A percentile compares a stretch with the other conserved stretches of the same genome.
Evolutionary conservation across 176 grass and related monocot genomes (phyloP).

Genomic region (Carex littledalei): DNA sequence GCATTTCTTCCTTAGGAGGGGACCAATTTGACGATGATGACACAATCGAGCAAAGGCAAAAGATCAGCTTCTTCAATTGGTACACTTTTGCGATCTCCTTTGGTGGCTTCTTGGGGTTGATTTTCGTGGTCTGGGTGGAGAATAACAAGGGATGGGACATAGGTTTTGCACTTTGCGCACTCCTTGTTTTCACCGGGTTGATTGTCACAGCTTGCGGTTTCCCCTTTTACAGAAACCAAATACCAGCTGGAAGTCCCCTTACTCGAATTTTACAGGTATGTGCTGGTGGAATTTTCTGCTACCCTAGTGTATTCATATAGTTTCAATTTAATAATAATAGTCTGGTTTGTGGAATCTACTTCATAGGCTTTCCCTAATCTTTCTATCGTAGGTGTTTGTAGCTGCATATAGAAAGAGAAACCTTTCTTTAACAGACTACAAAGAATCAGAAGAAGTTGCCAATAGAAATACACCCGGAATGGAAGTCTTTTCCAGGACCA

Average conservation of each 20-base stretch:
- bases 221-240: slow-evolving; percentile 41
- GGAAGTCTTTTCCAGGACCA: slow-evolving; percentile 3
- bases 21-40: slow-evolving; percentile 54
- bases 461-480: neutral
- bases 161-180: slow-evolving; percentile 17
- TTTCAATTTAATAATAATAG: neutral
- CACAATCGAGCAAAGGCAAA: slow-evolving; percentile 11
- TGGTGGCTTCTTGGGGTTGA: slow-evolving; percentile 32
- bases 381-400: slow-evolving; percentile 25
- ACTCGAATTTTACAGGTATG: slow-evolving; percentile 47
- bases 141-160: slow-evolving; percentile 46
- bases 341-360: neutral
- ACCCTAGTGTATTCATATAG: neutral
- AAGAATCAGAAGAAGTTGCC: slow-evolving; percentile 16
- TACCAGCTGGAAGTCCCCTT: slow-evolving; percentile 55
- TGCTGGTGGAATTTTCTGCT: neutral
- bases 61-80: slow-evolving; percentile 68
- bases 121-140: slow-evolving; percentile 55
- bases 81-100: slow-evolving; percentile 43
- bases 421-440: slow-evolving; percentile 2
- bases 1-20: slow-evolving; percentile 38
- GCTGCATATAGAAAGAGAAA: slow-evolving; percentile 38
- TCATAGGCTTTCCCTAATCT: neutral
- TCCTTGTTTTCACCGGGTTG: slow-evolving; percentile 22
- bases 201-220: slow-evolving; percentile 29